These are phyloP conservation scores for Biscogniauxia marginata DNA, from an alignment of 2,329 filamentous ascomycete species.

Conservation along the genomic window DNA sequence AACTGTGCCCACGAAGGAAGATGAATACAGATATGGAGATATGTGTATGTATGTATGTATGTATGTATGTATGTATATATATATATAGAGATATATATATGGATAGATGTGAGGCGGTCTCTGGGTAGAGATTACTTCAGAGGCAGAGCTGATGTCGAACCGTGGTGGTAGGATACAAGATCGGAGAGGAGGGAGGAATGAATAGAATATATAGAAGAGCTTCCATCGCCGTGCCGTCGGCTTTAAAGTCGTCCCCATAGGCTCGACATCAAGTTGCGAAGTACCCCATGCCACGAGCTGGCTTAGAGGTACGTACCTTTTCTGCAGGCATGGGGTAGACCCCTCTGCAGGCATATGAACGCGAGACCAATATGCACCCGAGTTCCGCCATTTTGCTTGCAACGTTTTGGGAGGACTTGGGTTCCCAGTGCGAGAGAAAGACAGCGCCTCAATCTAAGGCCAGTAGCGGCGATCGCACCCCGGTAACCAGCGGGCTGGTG, in stretches of 20 bases:
- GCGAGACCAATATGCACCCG: conserved; percentile 23
- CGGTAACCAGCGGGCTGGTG: neutral
- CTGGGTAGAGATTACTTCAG: neutral
- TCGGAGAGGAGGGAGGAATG: conserved; percentile 22
- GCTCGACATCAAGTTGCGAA: neutral
- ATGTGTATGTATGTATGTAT: neutral
- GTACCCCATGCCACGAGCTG: conserved; percentile 16
- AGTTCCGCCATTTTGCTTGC: conserved; percentile 27
- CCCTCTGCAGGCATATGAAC: conserved; percentile 24
- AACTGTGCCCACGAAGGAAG: neutral
- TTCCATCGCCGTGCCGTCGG: conserved; percentile 12
- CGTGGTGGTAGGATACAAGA: conserved; percentile 24
- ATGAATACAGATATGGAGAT: neutral
- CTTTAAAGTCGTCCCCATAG: neutral
- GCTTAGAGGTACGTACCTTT: conserved; percentile 12
- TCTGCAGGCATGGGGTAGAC: conserved; percentile 13
- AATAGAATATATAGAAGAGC: conserved; percentile 28
- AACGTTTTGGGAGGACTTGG: conserved; percentile 23
- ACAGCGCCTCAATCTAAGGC: conserved; percentile 11
- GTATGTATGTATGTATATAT: neutral
- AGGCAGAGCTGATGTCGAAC: conserved; percentile 15
- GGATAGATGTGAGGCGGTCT: neutral
- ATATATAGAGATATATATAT: neutral
- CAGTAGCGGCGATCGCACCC: conserved; percentile 8
- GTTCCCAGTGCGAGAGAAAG: conserved; percentile 19